Base-by-base conservation (phyloP, 116 monocot genomes). In the Zostera marina region DNA sequence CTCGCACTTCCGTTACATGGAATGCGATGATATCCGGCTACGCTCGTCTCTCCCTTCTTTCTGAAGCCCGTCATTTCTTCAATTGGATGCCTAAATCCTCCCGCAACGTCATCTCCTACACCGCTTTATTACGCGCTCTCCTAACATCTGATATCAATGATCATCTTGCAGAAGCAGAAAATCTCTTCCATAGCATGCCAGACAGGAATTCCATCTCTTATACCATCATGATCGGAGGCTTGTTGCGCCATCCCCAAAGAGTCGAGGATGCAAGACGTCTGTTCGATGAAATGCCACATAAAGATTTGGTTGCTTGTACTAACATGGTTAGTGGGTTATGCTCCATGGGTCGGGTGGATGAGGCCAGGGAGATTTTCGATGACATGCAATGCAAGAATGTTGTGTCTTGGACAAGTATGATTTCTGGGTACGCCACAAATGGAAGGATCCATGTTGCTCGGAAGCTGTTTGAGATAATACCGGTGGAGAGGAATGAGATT, bases 381-480 rank as follows among this genome's bases (percentile, higher is more conserved):
- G 66, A 17, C 39, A 91, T 91, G 91, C 81, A 79, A 0, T 47
- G 56, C 26, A 21, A 77, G 63, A 91, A 91, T 60, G 81, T 91
- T 2, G 58, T 91, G 7, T 76, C 91, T 2, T 91, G 91, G 91
- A 91, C 91, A 0, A 70, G 74, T 3, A 91, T 91, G 91, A 68
- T 85, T 4, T 79, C 79, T 3, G 91, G 91, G 4, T 82, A 85
- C 25, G 64, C 66, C 0, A 76, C 67, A 9, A 85, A 85, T 55
- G 47, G 51, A 1, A 65, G 77, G 53, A 70, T 91, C 5, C 75
- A 82, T 42, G 63, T 79, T 10, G 91, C 91, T 13, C 61, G 91
- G 56, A 79, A 91, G 58, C 73, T 91, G 47, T 91, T 91, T 48
- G 91, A 91, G 70, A 82, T 85, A 20, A 91, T 91, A 85, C 91